phyloP scores from a whole-genome alignment of 371 early-diverging fungal species.

The Saksenaea oblongispora region DNA sequence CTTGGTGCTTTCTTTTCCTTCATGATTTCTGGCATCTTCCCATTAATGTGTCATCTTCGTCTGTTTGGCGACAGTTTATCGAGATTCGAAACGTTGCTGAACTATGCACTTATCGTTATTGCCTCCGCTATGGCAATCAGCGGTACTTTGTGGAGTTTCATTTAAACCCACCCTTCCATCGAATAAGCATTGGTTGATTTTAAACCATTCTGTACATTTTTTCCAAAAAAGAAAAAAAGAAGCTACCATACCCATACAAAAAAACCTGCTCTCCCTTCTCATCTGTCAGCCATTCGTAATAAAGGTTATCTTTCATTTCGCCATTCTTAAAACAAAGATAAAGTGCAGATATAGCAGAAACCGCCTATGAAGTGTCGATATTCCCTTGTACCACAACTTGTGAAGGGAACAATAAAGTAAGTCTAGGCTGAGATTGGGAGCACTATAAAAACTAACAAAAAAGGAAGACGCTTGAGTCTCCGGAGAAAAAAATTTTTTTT shows the following conservation, averaged over 20 bases:
- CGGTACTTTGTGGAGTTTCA: constrained; percentile 40
- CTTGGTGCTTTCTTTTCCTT: constrained; percentile 63
- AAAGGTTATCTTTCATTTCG: too few species aligned
- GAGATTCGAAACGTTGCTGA: constrained; percentile 14
- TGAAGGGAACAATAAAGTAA: background rate
- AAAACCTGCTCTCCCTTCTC: too few species aligned
- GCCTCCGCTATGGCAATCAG: constrained; percentile 31
- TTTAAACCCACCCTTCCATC: background rate
- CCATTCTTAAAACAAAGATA: too few species aligned
- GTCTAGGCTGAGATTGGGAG: background rate
- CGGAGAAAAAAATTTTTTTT: background rate
- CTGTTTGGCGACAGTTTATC: constrained; percentile 35
- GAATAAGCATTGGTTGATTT: too few species aligned
- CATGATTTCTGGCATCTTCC: constrained; percentile 60
- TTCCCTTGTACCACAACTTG: background rate
- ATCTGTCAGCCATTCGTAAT: too few species aligned
- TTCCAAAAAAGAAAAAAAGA: background rate
- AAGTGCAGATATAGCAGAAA: too few species aligned
- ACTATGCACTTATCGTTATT: constrained; percentile 19
- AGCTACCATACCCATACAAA: too few species aligned
- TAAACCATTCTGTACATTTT: too few species aligned
- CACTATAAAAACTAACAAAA: background rate
- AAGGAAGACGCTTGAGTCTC: background rate
- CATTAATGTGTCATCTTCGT: constrained; percentile 48
- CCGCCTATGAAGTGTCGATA: too few species aligned